Base-by-base conservation (phyloP, 768 basidiomycete genomes). In the Clavaria fumosa region DNA sequence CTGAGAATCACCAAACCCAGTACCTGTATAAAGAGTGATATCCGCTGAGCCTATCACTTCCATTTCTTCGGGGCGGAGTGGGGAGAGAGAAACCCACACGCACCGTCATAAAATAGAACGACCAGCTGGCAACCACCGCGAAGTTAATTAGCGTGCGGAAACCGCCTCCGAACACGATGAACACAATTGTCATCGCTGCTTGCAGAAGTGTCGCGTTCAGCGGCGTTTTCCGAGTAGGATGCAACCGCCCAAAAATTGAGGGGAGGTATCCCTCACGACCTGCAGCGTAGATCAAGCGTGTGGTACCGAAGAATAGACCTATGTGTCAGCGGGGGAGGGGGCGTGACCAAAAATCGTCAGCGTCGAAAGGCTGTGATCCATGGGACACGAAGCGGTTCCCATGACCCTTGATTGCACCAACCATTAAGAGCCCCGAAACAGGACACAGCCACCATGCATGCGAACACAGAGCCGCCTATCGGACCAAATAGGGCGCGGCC, bases 341-440 rank as follows among this genome's bases (percentile, higher is more conserved):
- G n/a, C n/a, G n/a, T n/a, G n/a, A n/a, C n/a, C n/a, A n/a, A n/a
- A n/a, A n/a, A n/a, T n/a, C n/a, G n/a, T n/a, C n/a, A n/a, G n/a
- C n/a, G n/a, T n/a, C n/a, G n/a, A n/a, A n/a, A n/a, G n/a, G n/a
- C n/a, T n/a, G n/a, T n/a, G n/a, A n/a, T n/a, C n/a, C n/a, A n/a
- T n/a, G n/a, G n/a, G n/a, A n/a, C n/a, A n/a, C n/a, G n/a, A n/a
- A n/a, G n/a, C n/a, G n/a, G n/a, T n/a, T n/a, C n/a, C n/a, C n/a
- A n/a, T n/a, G n/a, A n/a, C n/a, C n/a, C n/a, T n/a, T n/a, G n/a
- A n/a, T n/a, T n/a, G n/a, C 50, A 51, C 45, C 30, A 47, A 74
- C 89, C 83, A 53, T 95, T 93, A 37, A 99, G 58, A 1, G 95
- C 89, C 12, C 93, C 93, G 46, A 99, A 88, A 53, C 89, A 95